phyloP scores from a whole-genome alignment of 108 stramenopile genomes.

The Pseudonitzschia pungens region DNA sequence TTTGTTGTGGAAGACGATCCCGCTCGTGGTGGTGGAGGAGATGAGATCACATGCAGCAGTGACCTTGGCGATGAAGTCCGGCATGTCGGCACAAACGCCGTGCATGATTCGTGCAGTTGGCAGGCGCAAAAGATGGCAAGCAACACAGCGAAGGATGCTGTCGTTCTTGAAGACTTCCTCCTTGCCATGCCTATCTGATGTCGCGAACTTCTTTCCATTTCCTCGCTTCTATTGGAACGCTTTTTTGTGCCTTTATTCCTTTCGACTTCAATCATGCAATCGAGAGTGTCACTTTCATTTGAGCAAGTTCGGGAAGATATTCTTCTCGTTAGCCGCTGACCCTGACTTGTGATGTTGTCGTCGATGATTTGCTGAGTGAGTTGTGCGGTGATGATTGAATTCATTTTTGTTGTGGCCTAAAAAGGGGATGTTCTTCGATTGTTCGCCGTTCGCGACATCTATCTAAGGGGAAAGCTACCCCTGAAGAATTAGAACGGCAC shows the following conservation, averaged over 20 bases:
- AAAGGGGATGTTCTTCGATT: not conserved
- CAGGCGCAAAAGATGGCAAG: not conserved
- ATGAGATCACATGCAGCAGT: slow-evolving; percentile 1
- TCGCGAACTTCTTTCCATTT: not conserved
- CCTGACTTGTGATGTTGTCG: not conserved
- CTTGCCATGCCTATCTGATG: not conserved
- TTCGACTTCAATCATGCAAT: too few species aligned
- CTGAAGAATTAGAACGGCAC: too few species aligned
- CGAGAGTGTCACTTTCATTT: too few species aligned
- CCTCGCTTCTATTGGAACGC: too few species aligned
- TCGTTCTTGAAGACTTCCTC: not conserved
- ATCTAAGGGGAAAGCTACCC: not conserved
- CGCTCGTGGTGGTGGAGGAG: slow-evolving; percentile 9
- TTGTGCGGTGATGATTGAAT: not conserved
- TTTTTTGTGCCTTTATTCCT: too few species aligned
- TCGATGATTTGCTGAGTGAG: not conserved
- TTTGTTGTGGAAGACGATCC: slow-evolving; percentile 1
- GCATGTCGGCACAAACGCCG: not conserved
- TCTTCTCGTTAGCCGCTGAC: too few species aligned
- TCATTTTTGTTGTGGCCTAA: not conserved
- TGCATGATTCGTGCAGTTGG: not conserved
- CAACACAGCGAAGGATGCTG: not conserved
- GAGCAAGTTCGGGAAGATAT: too few species aligned
- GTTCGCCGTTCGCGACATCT: not conserved
- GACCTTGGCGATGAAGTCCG: not conserved